These are phyloP conservation scores for Nephelium lappaceum DNA, from an alignment of 345 rosid genomes.

Conservation along the genomic window DNA sequence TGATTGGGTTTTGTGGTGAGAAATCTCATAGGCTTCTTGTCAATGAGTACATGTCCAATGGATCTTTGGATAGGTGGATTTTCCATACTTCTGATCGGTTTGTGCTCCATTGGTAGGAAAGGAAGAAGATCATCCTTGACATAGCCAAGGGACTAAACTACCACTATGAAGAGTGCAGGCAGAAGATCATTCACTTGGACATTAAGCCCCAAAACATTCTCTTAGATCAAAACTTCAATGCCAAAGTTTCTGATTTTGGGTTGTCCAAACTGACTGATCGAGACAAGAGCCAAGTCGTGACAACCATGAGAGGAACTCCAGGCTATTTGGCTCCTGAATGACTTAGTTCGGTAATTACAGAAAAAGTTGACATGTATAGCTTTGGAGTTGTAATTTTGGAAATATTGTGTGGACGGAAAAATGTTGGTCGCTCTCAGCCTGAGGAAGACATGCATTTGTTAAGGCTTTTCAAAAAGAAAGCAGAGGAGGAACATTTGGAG, in stretches of 20 bases:
- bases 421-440: slow-evolving; percentile 12
- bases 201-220: slow-evolving; percentile 36
- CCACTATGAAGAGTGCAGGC: slow-evolving; percentile 39
- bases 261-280: slow-evolving; percentile 22
- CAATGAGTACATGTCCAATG: slow-evolving; percentile 34
- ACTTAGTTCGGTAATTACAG: slow-evolving; percentile 22
- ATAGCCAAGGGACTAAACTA: slow-evolving; percentile 38
- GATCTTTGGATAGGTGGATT: slow-evolving; percentile 38
- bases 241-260: slow-evolving; percentile 35
- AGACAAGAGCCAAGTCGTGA: slow-evolving; percentile 27
- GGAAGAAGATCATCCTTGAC: slow-evolving; percentile 35
- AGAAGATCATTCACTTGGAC: slow-evolving; percentile 35
- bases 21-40: slow-evolving; percentile 36
- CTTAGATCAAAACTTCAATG: slow-evolving; percentile 27
- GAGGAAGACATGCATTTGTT: slow-evolving; percentile 29
- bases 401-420: slow-evolving; percentile 30
- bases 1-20: slow-evolving; percentile 37
- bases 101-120: slow-evolving; percentile 29
- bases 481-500: slow-evolving; percentile 17
- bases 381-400: slow-evolving; percentile 37
- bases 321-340: slow-evolving; percentile 29
- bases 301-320: slow-evolving; percentile 29
- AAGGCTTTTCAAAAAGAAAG: slow-evolving; percentile 17
- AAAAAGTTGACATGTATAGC: slow-evolving; percentile 39
- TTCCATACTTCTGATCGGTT: not conserved